Base-by-base conservation (phyloP, 805 yeast species). In the Wickerhamomyces canadensis region DNA sequence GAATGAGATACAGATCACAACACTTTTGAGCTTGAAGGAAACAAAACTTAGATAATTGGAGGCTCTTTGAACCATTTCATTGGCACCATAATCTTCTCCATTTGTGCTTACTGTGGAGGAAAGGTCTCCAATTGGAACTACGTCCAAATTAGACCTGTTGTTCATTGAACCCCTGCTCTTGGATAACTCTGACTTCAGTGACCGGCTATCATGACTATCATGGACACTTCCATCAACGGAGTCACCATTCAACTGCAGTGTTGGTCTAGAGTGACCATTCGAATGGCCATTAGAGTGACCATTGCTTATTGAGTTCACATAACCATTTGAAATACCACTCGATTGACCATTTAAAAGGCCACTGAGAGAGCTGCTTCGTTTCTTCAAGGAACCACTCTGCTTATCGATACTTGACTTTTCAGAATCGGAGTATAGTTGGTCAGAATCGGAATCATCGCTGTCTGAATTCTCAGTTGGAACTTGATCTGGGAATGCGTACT, bases 41-140 rank as follows among this genome's bases (percentile, higher is more conserved):
- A 77, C 74, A 42, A 89, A 75, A 47, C 84, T 80, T 57, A 84
- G 67, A 54, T 75, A 85, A 40, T 74, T 76, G 19, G 84, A 74
- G 1, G 97, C 86, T 33, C 97, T 65, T 31, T 67, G 61, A 5
- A 87, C 61, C 96, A 91, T 87, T 44, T 75, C 72, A 19, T 76
- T 65, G 16, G 75, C 55, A 27, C 70, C 77, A 9, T 56, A 60
- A 15, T 47, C 48, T 7, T 40, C 43, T 4, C 43, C 43, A 9
- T 37, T 40, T 6, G 25, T 30, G 7, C 18, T 21, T 13, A 12
- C 36, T 9, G 6, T 23, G n/a, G 11, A 16, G 19, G 19, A 23
- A 6, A 17, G 24, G 5, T 29, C 32, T 11, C n/a, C 21, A 22
- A 27, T 13, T 23, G 35, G n/a, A 26, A 43, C 23, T 19, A 33